These are phyloP conservation scores for Leccinum variicolor DNA, from an alignment of 768 basidiomycete species.

Conservation along the genomic window DNA sequence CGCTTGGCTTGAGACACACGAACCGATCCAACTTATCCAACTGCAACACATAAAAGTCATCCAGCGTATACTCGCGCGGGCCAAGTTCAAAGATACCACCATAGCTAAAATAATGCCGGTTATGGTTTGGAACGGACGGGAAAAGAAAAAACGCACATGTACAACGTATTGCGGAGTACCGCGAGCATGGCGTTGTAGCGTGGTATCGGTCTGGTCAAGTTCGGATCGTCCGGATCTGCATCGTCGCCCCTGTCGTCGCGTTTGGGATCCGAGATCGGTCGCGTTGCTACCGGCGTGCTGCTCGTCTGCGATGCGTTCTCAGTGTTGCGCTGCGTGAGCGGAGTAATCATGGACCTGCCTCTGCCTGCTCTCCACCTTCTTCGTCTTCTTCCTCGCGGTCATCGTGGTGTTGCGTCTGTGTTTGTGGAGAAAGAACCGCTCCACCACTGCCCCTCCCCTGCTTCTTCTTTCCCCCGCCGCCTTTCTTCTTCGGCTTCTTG, in stretches of 20 bases:
- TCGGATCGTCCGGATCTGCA: constrained; percentile 61
- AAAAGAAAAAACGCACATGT: constrained; percentile 53
- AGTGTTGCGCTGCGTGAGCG: not conserved
- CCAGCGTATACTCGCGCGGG: constrained; percentile 80
- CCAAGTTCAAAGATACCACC: constrained; percentile 87
- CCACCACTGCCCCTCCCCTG: not conserved
- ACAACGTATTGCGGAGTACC: constrained; percentile 78
- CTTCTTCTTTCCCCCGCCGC: constrained; percentile 43
- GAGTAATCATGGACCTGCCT: constrained; percentile 2
- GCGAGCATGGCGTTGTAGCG: constrained; percentile 90
- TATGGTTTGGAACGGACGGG: not conserved
- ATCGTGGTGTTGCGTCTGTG: not conserved
- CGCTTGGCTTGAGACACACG: constrained; percentile 67
- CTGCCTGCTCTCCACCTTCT: constrained; percentile 8
- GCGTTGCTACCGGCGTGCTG: not conserved
- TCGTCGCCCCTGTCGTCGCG: constrained; percentile 33
- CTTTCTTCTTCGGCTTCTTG: constrained; percentile 56
- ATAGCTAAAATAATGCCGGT: constrained; percentile 46
- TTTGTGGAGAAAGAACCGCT: not conserved
- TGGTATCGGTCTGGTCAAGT: constrained; percentile 58
- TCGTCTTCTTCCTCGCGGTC: constrained; percentile 13
- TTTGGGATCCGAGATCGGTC: not conserved
- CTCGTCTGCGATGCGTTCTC: not conserved
- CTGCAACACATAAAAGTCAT: constrained; percentile 79
- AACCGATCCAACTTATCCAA: constrained; percentile 85